phyloP scores from a whole-genome alignment of 2,329 filamentous ascomycete species.

The Calonectria leucothoes region DNA sequence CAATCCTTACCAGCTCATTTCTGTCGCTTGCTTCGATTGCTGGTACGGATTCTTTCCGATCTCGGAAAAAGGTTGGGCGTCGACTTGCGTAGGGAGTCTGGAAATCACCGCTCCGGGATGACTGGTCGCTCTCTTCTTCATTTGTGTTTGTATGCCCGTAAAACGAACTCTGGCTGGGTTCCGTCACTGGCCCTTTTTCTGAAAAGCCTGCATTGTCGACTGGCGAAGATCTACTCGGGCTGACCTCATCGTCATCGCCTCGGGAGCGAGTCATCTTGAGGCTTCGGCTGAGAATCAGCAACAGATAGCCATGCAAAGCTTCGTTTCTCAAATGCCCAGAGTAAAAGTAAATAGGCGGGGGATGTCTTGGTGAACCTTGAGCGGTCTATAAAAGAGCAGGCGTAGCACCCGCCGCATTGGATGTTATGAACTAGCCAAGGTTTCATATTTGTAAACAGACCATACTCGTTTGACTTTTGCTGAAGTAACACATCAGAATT shows the following conservation, averaged over 20 bases:
- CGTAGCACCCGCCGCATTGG: too few species aligned
- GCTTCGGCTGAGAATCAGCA: not conserved
- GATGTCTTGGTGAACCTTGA: not conserved
- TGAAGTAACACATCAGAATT: not conserved
- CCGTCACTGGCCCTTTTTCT: not conserved
- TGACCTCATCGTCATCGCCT: not conserved
- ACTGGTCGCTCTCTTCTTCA: not conserved
- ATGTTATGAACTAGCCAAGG: not conserved
- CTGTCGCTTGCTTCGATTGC: slow-evolving; percentile 48
- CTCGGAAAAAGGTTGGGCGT: not conserved
- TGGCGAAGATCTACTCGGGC: not conserved
- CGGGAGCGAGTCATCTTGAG: not conserved
- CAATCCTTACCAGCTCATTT: slow-evolving; percentile 53
- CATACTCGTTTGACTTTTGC: not conserved
- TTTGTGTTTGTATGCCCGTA: not conserved
- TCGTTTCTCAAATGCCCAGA: not conserved
- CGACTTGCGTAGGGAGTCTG: not conserved
- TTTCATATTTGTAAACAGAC: not conserved
- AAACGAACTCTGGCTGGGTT: not conserved
- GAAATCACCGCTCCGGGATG: not conserved
- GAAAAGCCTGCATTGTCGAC: not conserved
- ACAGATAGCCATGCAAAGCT: not conserved
- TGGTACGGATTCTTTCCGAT: not conserved
- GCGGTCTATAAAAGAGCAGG: not conserved
- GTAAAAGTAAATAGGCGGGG: not conserved